Conservation (phyloP, 2,329 filamentous ascomycete genomes). For the Boeremia exigua region DNA sequence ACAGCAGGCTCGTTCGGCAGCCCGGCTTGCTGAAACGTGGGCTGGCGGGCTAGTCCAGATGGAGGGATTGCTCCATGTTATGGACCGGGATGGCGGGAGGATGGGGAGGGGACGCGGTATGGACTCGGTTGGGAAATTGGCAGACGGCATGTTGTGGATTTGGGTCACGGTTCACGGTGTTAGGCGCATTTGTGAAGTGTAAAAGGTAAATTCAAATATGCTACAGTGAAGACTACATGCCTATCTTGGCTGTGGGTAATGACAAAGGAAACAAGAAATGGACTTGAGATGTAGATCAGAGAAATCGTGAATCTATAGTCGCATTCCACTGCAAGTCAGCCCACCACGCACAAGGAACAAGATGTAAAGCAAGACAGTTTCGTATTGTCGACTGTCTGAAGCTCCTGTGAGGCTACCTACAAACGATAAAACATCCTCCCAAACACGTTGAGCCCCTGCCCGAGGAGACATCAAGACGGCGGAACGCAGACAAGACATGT, state of each 20-base stretch:
- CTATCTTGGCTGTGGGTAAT: background rate
- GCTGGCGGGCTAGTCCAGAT: background rate
- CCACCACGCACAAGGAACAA: slow-evolving; percentile 3
- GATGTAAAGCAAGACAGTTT: slow-evolving; percentile 15
- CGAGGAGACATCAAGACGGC: slow-evolving; percentile 28
- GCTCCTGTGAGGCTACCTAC: slow-evolving; percentile 19
- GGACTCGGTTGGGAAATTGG: background rate
- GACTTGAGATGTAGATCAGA: slow-evolving; percentile 10
- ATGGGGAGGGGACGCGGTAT: background rate
- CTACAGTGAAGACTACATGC: slow-evolving; percentile 10
- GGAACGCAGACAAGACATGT: slow-evolving; percentile 31
- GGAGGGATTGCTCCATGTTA: background rate
- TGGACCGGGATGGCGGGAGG: background rate
- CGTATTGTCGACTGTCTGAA: slow-evolving; percentile 18
- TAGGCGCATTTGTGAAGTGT: background rate
- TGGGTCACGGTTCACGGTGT: background rate
- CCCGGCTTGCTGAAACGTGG: slow-evolving; percentile 11
- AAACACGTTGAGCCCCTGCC: slow-evolving; percentile 26
- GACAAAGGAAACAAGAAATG: slow-evolving; percentile 14
- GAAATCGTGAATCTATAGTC: slow-evolving; percentile 11
- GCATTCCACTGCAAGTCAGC: slow-evolving; percentile 6
- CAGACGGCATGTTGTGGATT: background rate
- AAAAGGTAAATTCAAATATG: slow-evolving; percentile 2
- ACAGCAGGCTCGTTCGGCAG: background rate
- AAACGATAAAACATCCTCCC: slow-evolving; percentile 23